Evolutionary conservation across 169 alveolate species (phyloP).

Genomic region (Plasmodium vivax): DNA sequence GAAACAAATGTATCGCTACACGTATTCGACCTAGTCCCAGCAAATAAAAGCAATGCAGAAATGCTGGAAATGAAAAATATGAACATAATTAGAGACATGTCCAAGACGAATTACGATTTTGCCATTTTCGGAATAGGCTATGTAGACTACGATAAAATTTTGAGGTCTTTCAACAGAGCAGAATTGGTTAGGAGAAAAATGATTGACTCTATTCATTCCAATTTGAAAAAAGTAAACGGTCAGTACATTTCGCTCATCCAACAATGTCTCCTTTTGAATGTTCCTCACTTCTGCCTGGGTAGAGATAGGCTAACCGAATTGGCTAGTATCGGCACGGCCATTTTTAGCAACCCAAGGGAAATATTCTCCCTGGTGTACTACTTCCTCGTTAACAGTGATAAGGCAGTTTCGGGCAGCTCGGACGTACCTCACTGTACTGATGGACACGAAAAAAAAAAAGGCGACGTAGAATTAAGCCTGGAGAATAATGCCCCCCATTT

Average conservation of each 20-base stretch:
- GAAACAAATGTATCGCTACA: constrained; percentile 23
- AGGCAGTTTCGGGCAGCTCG: neutral
- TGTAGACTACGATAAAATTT: constrained; percentile 73
- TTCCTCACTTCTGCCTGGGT: constrained; percentile 75
- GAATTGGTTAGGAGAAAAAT: constrained; percentile 43
- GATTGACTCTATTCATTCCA: constrained; percentile 52
- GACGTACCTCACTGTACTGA: neutral
- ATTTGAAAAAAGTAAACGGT: constrained; percentile 73
- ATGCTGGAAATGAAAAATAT: constrained; percentile 65
- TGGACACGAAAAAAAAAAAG: neutral
- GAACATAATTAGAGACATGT: constrained; percentile 64
- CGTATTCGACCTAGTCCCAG: constrained; percentile 44
- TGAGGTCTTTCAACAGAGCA: constrained; percentile 74
- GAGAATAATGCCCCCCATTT: constrained; percentile 47
- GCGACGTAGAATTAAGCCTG: constrained; percentile 13
- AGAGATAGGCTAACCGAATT: constrained; percentile 73
- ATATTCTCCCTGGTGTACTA: constrained; percentile 47
- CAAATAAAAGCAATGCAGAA: constrained; percentile 61
- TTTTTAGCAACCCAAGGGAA: constrained; percentile 70
- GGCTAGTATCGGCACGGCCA: constrained; percentile 69
- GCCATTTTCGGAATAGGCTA: constrained; percentile 73
- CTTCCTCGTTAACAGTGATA: constrained; percentile 53
- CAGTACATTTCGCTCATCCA: constrained; percentile 68
- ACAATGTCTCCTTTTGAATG: constrained; percentile 70
- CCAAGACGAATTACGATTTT: constrained; percentile 42